phyloP scores from a whole-genome alignment of 148 eudicot genomes.

The Silene uniflora region DNA sequence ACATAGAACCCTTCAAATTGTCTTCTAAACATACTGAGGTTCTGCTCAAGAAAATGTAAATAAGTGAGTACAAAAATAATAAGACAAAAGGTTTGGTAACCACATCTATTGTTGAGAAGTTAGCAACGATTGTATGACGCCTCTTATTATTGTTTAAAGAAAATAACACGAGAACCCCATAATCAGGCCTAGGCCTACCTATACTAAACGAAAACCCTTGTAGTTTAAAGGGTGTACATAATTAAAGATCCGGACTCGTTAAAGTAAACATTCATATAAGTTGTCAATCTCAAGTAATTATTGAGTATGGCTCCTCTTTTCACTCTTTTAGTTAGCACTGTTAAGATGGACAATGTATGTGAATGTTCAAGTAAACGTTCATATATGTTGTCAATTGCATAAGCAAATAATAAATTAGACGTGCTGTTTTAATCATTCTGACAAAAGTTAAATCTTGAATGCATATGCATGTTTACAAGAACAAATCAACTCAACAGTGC shows the following conservation, averaged over 20 bases:
- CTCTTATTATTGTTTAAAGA: neutral
- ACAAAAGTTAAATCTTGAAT: neutral
- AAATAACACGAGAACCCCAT: neutral
- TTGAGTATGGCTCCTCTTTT: neutral
- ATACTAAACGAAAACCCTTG: too few relatives aligned
- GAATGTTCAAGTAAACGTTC: neutral
- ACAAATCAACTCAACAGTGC: neutral
- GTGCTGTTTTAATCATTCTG: too few relatives aligned
- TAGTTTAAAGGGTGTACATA: too few relatives aligned
- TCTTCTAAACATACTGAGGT: neutral
- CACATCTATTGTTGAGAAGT: neutral
- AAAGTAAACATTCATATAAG: neutral
- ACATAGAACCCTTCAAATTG: neutral
- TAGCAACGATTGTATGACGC: neutral
- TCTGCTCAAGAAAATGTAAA: neutral
- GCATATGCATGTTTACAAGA: neutral
- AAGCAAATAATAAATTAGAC: neutral
- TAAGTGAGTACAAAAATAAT: neutral
- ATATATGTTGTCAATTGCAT: neutral
- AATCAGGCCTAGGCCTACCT: too few relatives aligned
- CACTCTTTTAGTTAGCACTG: neutral
- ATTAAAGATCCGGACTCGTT: neutral
- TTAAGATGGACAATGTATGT: neutral
- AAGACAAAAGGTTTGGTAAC: neutral
- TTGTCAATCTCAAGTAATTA: neutral